Percentiles rank a stretch among this genome's conserved stretches.
These are phyloP conservation scores for Globisporangium canariense DNA, from an alignment of 352 stramenopile species.

Conservation along the genomic window DNA sequence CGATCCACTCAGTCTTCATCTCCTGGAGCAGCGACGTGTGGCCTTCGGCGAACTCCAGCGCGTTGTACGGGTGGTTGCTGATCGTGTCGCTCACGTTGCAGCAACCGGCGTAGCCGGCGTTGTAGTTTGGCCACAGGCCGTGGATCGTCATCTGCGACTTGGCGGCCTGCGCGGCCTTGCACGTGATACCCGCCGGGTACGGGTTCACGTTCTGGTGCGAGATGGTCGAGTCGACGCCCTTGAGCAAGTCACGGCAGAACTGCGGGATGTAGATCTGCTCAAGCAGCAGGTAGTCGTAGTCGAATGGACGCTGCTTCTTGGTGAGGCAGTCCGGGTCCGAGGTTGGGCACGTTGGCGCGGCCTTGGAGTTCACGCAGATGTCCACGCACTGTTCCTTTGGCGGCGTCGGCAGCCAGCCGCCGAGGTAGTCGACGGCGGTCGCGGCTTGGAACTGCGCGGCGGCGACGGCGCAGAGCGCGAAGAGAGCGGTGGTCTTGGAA, in stretches of 20 bases:
- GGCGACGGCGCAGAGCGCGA: conserved; percentile 9
- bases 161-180: conserved; percentile 28
- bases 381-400: conserved; percentile 65
- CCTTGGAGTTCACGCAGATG: conserved; percentile 68
- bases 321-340: conserved; percentile 44
- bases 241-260: conserved; percentile 76
- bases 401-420: conserved; percentile 47
- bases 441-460: conserved; percentile 14
- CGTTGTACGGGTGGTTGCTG: conserved; percentile 59
- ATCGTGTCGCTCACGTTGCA: conserved; percentile 62
- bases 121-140: conserved; percentile 76
- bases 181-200: conserved; percentile 56
- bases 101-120: conserved; percentile 66
- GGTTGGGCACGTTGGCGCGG: conserved; percentile 52
- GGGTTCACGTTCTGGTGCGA: conserved; percentile 76
- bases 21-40: conserved; percentile 43
- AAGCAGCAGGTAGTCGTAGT: conserved; percentile 77
- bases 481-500: conserved; percentile 14
- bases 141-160: conserved; percentile 69
- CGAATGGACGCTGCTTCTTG: conserved; percentile 62
- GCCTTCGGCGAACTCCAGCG: conserved; percentile 34
- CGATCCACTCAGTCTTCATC: conserved; percentile 66
- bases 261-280: conserved; percentile 80
- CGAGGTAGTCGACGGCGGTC: conserved; percentile 48
- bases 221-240: conserved; percentile 70